Conservation (phyloP, 1,284 basidiomycete genomes). For the Moesziomyces parantarcticus region DNA sequence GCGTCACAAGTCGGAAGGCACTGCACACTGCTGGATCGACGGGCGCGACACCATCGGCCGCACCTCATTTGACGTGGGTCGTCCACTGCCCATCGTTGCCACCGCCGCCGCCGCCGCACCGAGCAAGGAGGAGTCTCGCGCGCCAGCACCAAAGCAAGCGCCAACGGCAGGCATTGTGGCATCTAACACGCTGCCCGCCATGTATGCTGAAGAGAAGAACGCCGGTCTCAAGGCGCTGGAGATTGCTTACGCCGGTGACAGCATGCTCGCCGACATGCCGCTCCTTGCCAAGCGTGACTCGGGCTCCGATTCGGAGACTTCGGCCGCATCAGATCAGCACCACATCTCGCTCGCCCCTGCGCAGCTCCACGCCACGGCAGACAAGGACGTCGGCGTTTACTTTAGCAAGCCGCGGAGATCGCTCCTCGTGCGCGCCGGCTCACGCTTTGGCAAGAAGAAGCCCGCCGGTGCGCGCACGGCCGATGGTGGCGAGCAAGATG, state of each 20-base stretch:
- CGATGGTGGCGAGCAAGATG: slow-evolving; percentile 2
- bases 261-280: slow-evolving; percentile 34
- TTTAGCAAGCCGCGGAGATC: slow-evolving; percentile 19
- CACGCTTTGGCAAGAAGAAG: slow-evolving; percentile 28
- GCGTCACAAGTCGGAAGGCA: slow-evolving; percentile 30
- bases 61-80: slow-evolving; percentile 23
- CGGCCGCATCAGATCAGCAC: slow-evolving; percentile 34
- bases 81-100: not conserved
- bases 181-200: slow-evolving; percentile 12
- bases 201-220: slow-evolving; percentile 28
- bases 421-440: slow-evolving; percentile 19
- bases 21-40: slow-evolving; percentile 29
- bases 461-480: not conserved
- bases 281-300: slow-evolving; percentile 37
- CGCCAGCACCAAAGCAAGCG: slow-evolving; percentile 6
- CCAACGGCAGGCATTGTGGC: slow-evolving; percentile 1
- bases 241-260: slow-evolving; percentile 25
- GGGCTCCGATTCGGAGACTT: slow-evolving; percentile 34
- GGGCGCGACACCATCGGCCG: slow-evolving; percentile 45
- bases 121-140: not conserved
- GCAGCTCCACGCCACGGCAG: slow-evolving; percentile 16
- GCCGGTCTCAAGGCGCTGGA: slow-evolving; percentile 30
- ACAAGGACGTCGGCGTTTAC: slow-evolving; percentile 31
- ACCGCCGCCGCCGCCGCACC: not conserved
- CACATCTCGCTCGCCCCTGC: slow-evolving; percentile 10